phyloP scores from a whole-genome alignment of 345 rosid genomes.

The Iberis pinnata region DNA sequence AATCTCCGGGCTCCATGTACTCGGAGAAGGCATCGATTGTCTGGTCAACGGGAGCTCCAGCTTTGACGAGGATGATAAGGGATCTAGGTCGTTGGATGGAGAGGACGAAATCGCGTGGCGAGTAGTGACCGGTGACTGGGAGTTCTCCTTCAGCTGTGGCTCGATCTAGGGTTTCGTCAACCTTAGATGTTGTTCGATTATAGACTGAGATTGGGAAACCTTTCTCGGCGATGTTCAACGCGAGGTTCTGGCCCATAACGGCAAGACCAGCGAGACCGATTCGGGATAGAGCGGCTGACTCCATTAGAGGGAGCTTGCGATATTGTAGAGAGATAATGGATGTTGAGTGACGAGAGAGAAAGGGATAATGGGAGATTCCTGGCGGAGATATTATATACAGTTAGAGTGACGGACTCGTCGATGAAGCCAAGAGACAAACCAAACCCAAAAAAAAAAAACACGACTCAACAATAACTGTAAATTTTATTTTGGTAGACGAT shows the following conservation, averaged over 20 bases:
- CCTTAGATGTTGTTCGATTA: slow-evolving; percentile 81
- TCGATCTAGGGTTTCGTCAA: slow-evolving; percentile 79
- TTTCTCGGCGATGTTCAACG: slow-evolving; percentile 86
- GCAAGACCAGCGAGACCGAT: slow-evolving; percentile 95
- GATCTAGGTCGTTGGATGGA: slow-evolving; percentile 84
- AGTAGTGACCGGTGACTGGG: slow-evolving; percentile 66
- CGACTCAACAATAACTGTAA: background rate
- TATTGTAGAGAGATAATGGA: background rate
- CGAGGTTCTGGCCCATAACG: slow-evolving; percentile 96
- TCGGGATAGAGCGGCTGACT: slow-evolving; percentile 58
- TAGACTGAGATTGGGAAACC: slow-evolving; percentile 94
- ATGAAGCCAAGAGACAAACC: slow-evolving; percentile 47
- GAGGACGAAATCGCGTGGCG: slow-evolving; percentile 83
- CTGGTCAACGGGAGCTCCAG: slow-evolving; percentile 90
- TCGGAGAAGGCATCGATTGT: slow-evolving; percentile 73
- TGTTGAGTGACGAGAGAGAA: slow-evolving; percentile 8
- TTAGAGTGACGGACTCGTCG: slow-evolving; percentile 62
- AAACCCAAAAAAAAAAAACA: no score
- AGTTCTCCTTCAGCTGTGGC: slow-evolving; percentile 62
- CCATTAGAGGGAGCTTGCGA: slow-evolving; percentile 35
- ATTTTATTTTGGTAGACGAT: slow-evolving; percentile 24
- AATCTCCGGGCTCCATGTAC: slow-evolving; percentile 74
- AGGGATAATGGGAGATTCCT: background rate
- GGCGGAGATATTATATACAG: slow-evolving; percentile 16
- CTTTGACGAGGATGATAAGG: slow-evolving; percentile 88